Percentiles rank a stretch among this genome's conserved stretches.
phyloP scores from a whole-genome alignment of 2,329 filamentous ascomycete species.

The Periconia macrospinosa region DNA sequence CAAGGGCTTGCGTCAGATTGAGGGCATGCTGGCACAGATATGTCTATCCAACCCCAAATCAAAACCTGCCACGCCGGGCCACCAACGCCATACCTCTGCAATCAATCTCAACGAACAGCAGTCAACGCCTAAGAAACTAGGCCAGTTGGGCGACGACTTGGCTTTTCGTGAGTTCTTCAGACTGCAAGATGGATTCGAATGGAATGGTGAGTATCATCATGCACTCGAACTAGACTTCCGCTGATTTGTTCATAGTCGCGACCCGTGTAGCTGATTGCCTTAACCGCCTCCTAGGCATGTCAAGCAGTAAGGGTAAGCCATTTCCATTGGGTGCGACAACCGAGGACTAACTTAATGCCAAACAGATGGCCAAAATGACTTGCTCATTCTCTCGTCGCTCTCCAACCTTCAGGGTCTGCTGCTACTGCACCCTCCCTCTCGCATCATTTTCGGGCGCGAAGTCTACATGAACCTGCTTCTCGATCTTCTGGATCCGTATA shows the following conservation, averaged over 20 bases:
- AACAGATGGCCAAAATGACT: slow-evolving; percentile 76
- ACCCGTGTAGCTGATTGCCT: slow-evolving; percentile 83
- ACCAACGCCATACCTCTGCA: slow-evolving; percentile 43
- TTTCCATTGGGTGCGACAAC: slow-evolving; percentile 1
- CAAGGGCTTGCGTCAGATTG: slow-evolving; percentile 91
- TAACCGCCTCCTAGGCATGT: slow-evolving; percentile 81
- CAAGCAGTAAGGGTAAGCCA: slow-evolving; percentile 51
- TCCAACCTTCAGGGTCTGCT: slow-evolving; percentile 87
- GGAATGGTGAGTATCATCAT: slow-evolving; percentile 67
- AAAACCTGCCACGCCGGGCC: slow-evolving; percentile 32
- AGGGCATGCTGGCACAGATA: slow-evolving; percentile 91
- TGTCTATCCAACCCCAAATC: slow-evolving; percentile 65
- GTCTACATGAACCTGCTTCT: slow-evolving; percentile 96
- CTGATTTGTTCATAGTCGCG: slow-evolving; percentile 59
- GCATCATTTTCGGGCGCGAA: slow-evolving; percentile 82
- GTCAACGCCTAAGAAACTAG: slow-evolving; percentile 54
- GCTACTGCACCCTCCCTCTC: slow-evolving; percentile 86
- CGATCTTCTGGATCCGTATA: slow-evolving; percentile 86
- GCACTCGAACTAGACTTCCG: background rate
- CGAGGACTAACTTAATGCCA: slow-evolving; percentile 12
- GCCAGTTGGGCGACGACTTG: slow-evolving; percentile 75
- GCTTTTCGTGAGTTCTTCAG: slow-evolving; percentile 97
- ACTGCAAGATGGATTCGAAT: slow-evolving; percentile 94
- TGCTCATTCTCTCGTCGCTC: slow-evolving; percentile 83
- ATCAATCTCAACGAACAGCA: slow-evolving; percentile 37